phyloP scores from a whole-genome alignment of 2,329 filamentous ascomycete genomes.

The Triangularia setosa region DNA sequence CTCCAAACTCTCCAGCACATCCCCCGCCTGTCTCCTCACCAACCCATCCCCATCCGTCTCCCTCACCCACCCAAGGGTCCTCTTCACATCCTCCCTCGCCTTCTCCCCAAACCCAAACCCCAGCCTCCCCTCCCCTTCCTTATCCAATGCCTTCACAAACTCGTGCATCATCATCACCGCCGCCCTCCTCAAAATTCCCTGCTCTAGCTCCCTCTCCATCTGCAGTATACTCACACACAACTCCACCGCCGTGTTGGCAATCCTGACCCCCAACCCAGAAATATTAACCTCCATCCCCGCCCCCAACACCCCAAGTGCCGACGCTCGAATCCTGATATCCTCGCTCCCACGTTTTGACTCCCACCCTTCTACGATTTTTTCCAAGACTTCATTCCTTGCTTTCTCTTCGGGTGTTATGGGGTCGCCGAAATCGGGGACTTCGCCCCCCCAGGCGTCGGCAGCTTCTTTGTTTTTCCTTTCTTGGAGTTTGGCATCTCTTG shows the following conservation, averaged over 20 bases:
- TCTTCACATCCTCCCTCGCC: slow-evolving; percentile 54
- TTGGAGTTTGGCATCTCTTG: slow-evolving; percentile 45
- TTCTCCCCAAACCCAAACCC: slow-evolving; percentile 56
- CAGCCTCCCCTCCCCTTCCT: slow-evolving; percentile 44
- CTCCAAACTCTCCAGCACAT: slow-evolving; percentile 64
- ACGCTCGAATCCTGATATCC: slow-evolving; percentile 66
- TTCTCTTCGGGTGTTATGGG: slow-evolving; percentile 41
- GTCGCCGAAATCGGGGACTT: slow-evolving; percentile 47
- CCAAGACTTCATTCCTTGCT: slow-evolving; percentile 47
- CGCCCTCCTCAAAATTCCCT: slow-evolving; percentile 62
- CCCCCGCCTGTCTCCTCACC: slow-evolving; percentile 62
- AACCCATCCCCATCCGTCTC: slow-evolving; percentile 64
- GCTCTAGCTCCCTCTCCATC: slow-evolving; percentile 57
- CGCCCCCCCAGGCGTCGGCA: slow-evolving; percentile 52
- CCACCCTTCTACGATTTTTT: slow-evolving; percentile 64
- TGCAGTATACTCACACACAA: slow-evolving; percentile 59
- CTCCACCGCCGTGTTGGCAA: slow-evolving; percentile 57
- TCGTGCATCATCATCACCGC: slow-evolving; percentile 61
- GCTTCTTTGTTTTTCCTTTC: slow-evolving; percentile 48
- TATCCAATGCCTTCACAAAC: slow-evolving; percentile 58
- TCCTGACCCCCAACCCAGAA: slow-evolving; percentile 47
- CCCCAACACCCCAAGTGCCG: slow-evolving; percentile 63
- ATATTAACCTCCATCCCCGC: slow-evolving; percentile 58
- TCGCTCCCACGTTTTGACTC: slow-evolving; percentile 62
- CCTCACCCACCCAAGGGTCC: slow-evolving; percentile 60